phyloP scores from a whole-genome alignment of 352 stramenopile species.

The Globisporangium heterothallicum region DNA sequence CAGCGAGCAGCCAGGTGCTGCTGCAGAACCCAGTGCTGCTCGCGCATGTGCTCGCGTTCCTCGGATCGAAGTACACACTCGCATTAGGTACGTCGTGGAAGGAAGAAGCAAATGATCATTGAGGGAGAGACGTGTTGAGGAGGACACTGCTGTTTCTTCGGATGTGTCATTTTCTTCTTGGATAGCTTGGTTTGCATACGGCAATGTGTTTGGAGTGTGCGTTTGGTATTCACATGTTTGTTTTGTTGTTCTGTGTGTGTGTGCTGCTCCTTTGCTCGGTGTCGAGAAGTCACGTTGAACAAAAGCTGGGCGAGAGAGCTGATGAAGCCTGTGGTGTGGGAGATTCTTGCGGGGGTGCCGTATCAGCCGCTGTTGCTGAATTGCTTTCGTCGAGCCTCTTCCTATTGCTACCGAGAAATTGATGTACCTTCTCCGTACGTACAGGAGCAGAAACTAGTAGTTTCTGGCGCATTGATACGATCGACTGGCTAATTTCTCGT shows the following conservation, averaged over 20 bases:
- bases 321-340: constrained; percentile 79
- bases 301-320: constrained; percentile 72
- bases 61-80: constrained; percentile 51
- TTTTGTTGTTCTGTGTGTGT: constrained; percentile 6
- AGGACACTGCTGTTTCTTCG: neutral
- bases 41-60: constrained; percentile 54
- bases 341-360: constrained; percentile 73
- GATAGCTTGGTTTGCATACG: constrained; percentile 6
- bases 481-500: neutral
- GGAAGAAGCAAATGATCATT: neutral
- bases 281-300: constrained; percentile 51
- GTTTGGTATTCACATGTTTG: constrained; percentile 2
- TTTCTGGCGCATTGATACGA: neutral
- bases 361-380: constrained; percentile 72
- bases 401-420: constrained; percentile 84
- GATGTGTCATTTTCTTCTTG: neutral
- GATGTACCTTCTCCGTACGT: constrained; percentile 81
- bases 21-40: constrained; percentile 50
- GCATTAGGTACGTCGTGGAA: constrained; percentile 34
- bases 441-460: neutral
- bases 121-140: neutral
- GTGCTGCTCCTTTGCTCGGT: neutral
- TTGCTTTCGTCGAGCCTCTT: constrained; percentile 78
- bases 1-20: constrained; percentile 32
- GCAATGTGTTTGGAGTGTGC: constrained; percentile 4